Evolutionary conservation across 2,329 filamentous ascomycete genomes (phyloP).

Genomic region (Fusarium sp.): DNA sequence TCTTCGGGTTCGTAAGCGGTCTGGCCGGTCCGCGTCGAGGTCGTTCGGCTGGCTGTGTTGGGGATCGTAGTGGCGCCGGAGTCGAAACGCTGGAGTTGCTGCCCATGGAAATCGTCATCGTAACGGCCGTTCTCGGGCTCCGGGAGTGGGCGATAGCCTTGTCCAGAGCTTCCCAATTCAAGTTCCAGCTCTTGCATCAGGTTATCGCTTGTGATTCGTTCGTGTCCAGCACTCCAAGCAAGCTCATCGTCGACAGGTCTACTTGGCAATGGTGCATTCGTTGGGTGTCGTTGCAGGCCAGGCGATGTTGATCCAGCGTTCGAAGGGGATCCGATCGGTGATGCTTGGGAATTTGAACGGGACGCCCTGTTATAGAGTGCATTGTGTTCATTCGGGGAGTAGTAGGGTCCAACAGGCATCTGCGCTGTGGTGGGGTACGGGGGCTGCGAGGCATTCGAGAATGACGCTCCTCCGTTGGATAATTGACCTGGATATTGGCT

Average conservation of each 20-base stretch:
- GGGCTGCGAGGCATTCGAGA: constrained; percentile 53
- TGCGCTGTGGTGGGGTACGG: constrained; percentile 65
- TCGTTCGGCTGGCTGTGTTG: constrained; percentile 39
- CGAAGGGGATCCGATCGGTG: constrained; percentile 59
- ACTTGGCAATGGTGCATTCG: constrained; percentile 68
- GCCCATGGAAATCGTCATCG: constrained; percentile 56
- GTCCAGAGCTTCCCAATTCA: constrained; percentile 56
- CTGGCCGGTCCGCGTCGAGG: constrained; percentile 34
- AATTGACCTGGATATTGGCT: constrained; percentile 53
- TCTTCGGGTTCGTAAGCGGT: constrained; percentile 48
- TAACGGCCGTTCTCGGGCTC: constrained; percentile 60
- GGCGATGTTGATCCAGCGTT: constrained; percentile 53
- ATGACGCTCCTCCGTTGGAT: constrained; percentile 55
- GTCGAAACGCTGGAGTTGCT: constrained; percentile 61
- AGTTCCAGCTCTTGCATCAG: constrained; percentile 70
- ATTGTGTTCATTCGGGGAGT: constrained; percentile 59
- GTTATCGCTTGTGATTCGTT: constrained; percentile 60
- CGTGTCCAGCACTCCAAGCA: constrained; percentile 56
- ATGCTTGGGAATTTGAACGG: constrained; percentile 63
- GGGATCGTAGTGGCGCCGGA: constrained; percentile 61
- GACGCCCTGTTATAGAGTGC: constrained; percentile 58
- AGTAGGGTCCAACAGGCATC: constrained; percentile 65
- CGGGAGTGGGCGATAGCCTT: constrained; percentile 52
- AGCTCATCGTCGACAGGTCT: constrained; percentile 60
- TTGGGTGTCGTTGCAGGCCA: constrained; percentile 67